Percentiles rank a stretch among this genome's conserved stretches.
phyloP scores from a whole-genome alignment of 305 asterid genomes.

The Fraxinus sp. region DNA sequence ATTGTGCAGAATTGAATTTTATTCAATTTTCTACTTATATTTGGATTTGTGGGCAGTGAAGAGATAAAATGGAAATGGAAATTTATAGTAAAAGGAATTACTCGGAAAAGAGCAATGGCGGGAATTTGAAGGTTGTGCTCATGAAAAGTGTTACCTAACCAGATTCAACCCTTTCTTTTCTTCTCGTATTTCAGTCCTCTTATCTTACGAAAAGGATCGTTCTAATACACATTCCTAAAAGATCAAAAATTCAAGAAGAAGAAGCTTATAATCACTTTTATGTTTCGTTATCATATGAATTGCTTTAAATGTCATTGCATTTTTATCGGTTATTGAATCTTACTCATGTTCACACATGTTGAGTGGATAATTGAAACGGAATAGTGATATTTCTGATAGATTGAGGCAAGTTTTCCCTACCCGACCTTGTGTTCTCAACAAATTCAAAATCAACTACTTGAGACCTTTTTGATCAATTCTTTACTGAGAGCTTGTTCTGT shows the following conservation, averaged over 20 bases:
- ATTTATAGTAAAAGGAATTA: neutral
- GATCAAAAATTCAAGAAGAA: neutral
- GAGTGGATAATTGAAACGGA: neutral
- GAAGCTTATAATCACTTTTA: neutral
- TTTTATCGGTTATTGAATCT: neutral
- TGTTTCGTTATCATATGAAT: neutral
- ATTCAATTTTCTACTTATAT: neutral
- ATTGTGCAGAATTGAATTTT: conserved; percentile 27
- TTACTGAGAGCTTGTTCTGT: too few species aligned
- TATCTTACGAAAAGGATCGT: neutral
- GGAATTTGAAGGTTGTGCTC: neutral
- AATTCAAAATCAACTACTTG: neutral
- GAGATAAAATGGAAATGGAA: neutral
- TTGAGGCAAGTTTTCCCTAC: neutral
- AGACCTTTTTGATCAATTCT: neutral
- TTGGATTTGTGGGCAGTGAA: neutral
- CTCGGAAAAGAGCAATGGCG: neutral
- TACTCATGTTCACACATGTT: neutral
- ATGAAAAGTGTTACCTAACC: neutral
- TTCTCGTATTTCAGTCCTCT: neutral
- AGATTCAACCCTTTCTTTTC: neutral
- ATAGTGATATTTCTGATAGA: neutral
- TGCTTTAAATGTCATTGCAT: neutral
- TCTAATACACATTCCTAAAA: neutral
- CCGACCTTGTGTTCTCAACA: neutral